Base-by-base conservation (phyloP, 116 monocot genomes). In the Phalaenopsis hybrid region DNA sequence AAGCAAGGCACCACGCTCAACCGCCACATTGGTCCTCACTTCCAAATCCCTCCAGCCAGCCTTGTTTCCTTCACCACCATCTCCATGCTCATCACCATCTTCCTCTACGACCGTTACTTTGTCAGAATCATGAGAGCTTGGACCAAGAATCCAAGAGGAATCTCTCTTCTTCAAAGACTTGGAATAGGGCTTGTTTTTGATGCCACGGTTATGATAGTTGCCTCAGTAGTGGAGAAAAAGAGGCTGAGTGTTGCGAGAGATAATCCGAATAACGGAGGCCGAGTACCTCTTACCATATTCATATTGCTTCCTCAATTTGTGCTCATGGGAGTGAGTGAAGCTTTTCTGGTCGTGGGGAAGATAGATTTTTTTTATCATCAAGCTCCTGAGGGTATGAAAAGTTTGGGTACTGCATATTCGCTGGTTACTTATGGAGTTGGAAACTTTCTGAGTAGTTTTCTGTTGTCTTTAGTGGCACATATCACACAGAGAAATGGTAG, bases 1-100 rank as follows among this genome's bases (percentile, higher is more conserved):
- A 92, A 92, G 82, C 92, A 92, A 80, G 92, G 92, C 51, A 83
- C 86, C 8, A 92, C 92, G 23, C 85, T 92, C 3, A 74, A 92
- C 52, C 82, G 86, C 5, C 83, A 65, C 48, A 68, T 88, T 5
- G 83, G 92, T 9, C 61, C 80, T 2, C 70, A 83, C 58, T 89
- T 92, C 81, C 43, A 85, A 51, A 88, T 92, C 80, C 92, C 92
- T 41, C 86, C 89, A 11, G 89, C 86, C 2, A 85, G 86, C 72
- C 85, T 88, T 23, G 31, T 46, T 6, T 63, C 84, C 8, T 92
- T 87, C 75, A 75, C 86, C 5, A 92, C 90, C 1, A 31, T 88
- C 18, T 80, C 88, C 61, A 89, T 92, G 88, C 89, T 92, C 78
- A 18, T 89, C 52, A 81, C 83, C 25, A 75, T 92, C 80, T 83